These are phyloP conservation scores for Ophiosphaerella narmari DNA, from an alignment of 2,329 filamentous ascomycete genomes.

Conservation along the genomic window DNA sequence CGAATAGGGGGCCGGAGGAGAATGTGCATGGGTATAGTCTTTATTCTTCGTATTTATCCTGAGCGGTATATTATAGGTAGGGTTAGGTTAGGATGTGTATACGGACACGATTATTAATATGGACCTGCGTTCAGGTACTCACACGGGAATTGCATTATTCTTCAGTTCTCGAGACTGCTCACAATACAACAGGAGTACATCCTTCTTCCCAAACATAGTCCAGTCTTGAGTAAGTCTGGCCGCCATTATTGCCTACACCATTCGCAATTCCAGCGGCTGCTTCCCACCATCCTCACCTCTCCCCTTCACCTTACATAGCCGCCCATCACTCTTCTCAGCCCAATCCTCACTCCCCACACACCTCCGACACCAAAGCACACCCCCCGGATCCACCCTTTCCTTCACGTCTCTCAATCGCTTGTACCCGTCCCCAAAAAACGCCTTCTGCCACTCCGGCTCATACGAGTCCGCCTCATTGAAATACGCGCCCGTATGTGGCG, in stretches of 20 bases:
- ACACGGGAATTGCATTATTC: too few species aligned
- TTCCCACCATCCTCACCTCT: too few species aligned
- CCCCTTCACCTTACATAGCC: not conserved
- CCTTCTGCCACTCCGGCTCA: conserved; percentile 31
- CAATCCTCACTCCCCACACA: conserved; percentile 37
- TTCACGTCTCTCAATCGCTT: conserved; percentile 21
- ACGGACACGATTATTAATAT: not conserved
- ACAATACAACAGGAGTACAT: too few species aligned
- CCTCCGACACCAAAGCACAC: conserved; percentile 26
- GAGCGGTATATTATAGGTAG: not conserved
- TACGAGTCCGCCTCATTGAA: conserved; percentile 35
- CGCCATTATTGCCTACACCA: too few species aligned
- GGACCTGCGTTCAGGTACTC: too few species aligned
- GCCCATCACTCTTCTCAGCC: not conserved
- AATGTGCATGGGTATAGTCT: not conserved
- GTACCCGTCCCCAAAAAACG: conserved; percentile 29
- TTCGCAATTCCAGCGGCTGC: not conserved
- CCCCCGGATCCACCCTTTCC: conserved; percentile 23
- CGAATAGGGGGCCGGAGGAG: not conserved
- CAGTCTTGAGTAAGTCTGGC: too few species aligned
- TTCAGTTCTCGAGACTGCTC: too few species aligned
- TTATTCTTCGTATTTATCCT: not conserved
- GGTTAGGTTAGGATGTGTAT: not conserved
- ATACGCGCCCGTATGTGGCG: conserved; percentile 31
- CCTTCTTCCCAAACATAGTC: too few species aligned